Evolutionary conservation across 257 asterid species (phyloP).

Genomic region (Gentiana dahurica): DNA sequence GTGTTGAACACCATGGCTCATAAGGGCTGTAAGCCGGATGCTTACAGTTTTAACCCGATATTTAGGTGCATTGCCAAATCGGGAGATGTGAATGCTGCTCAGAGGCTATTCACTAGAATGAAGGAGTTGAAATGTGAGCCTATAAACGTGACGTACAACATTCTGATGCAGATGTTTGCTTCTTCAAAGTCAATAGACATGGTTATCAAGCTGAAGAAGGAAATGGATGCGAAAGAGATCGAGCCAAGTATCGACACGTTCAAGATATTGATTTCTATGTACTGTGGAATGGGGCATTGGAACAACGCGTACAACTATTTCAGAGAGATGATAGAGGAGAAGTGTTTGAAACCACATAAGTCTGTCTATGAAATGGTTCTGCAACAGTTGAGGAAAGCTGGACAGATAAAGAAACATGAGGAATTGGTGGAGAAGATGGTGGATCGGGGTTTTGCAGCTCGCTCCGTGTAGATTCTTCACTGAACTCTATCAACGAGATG

Average conservation of each 20-base stretch:
- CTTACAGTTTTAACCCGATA: slow-evolving; percentile 61
- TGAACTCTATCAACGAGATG: neutral
- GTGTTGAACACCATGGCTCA: slow-evolving; percentile 55
- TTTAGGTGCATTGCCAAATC: slow-evolving; percentile 62
- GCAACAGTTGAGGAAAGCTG: slow-evolving; percentile 66
- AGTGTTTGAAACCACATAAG: slow-evolving; percentile 52
- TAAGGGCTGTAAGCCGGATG: slow-evolving; percentile 56
- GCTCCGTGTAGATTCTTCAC: slow-evolving; percentile 14
- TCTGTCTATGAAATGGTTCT: slow-evolving; percentile 61
- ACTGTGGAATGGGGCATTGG: slow-evolving; percentile 86
- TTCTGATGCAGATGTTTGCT: slow-evolving; percentile 81
- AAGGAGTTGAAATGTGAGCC: slow-evolving; percentile 57
- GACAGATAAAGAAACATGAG: slow-evolving; percentile 82
- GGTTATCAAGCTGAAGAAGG: slow-evolving; percentile 81
- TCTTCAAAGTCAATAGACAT: slow-evolving; percentile 67
- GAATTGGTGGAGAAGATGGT: slow-evolving; percentile 82
- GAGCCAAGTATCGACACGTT: slow-evolving; percentile 78
- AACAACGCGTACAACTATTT: slow-evolving; percentile 64
- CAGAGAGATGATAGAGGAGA: slow-evolving; percentile 77
- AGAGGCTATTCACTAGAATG: slow-evolving; percentile 54
- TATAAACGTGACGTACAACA: slow-evolving; percentile 60
- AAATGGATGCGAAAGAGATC: slow-evolving; percentile 61
- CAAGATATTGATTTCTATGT: slow-evolving; percentile 58
- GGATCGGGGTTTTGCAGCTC: slow-evolving; percentile 46
- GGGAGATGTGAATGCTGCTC: slow-evolving; percentile 77